Conservation (phyloP, 352 stramenopile species). For the Globisporangium heterothallicum region DNA sequence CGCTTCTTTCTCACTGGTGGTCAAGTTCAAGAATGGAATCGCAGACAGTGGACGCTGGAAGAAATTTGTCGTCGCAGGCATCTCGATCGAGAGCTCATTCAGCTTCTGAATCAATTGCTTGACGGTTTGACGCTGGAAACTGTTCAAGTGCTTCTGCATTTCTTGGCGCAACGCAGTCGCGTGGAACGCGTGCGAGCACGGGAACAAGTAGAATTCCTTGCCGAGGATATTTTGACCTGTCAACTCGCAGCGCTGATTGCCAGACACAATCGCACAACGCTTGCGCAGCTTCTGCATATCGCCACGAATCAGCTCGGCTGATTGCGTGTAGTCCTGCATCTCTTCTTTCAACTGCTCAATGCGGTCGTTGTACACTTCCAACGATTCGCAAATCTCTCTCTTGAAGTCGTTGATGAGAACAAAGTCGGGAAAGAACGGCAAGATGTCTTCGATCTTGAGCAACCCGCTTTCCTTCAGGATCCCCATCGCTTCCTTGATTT, state of each 20-base stretch:
- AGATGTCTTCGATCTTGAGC: slow-evolving; percentile 92
- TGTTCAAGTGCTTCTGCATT: slow-evolving; percentile 87
- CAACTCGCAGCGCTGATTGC: slow-evolving; percentile 87
- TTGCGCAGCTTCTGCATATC: slow-evolving; percentile 88
- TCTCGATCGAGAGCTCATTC: slow-evolving; percentile 75
- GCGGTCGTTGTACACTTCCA: slow-evolving; percentile 88
- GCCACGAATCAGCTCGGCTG: slow-evolving; percentile 83
- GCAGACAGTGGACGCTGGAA: slow-evolving; percentile 61
- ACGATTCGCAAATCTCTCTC: slow-evolving; percentile 91
- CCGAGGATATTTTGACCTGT: slow-evolving; percentile 84
- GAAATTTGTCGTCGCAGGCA: slow-evolving; percentile 67
- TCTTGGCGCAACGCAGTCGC: slow-evolving; percentile 84
- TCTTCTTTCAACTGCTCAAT: slow-evolving; percentile 91
- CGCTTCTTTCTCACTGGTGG: slow-evolving; percentile 61
- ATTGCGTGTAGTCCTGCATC: slow-evolving; percentile 91
- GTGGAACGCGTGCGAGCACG: slow-evolving; percentile 92
- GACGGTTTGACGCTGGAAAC: slow-evolving; percentile 85
- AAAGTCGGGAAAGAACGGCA: slow-evolving; percentile 94
- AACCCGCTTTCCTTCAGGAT: slow-evolving; percentile 85
- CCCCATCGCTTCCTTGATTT: slow-evolving; percentile 82
- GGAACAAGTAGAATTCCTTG: slow-evolving; percentile 94
- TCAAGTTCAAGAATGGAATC: slow-evolving; percentile 64
- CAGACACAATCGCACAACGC: slow-evolving; percentile 78
- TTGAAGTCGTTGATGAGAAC: slow-evolving; percentile 95
- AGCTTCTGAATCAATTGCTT: slow-evolving; percentile 89